phyloP scores from a whole-genome alignment of 352 stramenopile genomes.

The Globisporangium irregulare region DNA sequence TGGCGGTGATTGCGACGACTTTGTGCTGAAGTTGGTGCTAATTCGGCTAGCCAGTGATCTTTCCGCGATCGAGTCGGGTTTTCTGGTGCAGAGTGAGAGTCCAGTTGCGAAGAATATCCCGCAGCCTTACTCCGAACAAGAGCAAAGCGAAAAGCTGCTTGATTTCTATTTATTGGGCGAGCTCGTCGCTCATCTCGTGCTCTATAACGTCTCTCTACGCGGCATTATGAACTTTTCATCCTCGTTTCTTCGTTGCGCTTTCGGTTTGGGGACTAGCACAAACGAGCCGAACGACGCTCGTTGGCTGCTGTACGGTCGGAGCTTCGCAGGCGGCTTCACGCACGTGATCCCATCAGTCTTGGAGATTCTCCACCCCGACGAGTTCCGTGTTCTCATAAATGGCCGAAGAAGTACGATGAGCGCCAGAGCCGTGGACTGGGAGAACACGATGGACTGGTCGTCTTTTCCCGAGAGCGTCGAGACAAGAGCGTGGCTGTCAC shows the following conservation, averaged over 20 bases:
- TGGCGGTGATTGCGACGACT: slow-evolving; percentile 10
- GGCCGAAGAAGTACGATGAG: slow-evolving; percentile 28
- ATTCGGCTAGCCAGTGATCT: slow-evolving; percentile 33
- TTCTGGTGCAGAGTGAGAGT: slow-evolving; percentile 24
- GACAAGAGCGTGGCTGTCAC: slow-evolving; percentile 33
- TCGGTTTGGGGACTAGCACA: slow-evolving; percentile 13
- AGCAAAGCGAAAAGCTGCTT: slow-evolving; percentile 25
- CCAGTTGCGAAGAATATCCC: neutral
- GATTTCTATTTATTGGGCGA: slow-evolving; percentile 63
- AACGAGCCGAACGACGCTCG: neutral
- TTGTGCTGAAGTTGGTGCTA: slow-evolving; percentile 38
- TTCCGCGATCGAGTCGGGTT: slow-evolving; percentile 28
- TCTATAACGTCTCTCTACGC: slow-evolving; percentile 43
- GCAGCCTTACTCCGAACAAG: neutral
- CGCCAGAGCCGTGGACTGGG: slow-evolving; percentile 41
- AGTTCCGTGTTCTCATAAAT: slow-evolving; percentile 59
- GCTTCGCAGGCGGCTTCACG: slow-evolving; percentile 56
- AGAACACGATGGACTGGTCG: slow-evolving; percentile 32
- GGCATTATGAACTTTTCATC: slow-evolving; percentile 54
- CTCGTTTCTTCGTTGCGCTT: slow-evolving; percentile 43
- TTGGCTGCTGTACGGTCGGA: slow-evolving; percentile 19
- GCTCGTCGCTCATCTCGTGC: slow-evolving; percentile 55
- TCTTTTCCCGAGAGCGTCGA: slow-evolving; percentile 1
- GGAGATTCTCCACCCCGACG: slow-evolving; percentile 39
- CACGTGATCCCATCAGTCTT: slow-evolving; percentile 51